Evolutionary conservation across 148 eudicot genomes (phyloP).

Genomic region (Dianthus caryophyllus): DNA sequence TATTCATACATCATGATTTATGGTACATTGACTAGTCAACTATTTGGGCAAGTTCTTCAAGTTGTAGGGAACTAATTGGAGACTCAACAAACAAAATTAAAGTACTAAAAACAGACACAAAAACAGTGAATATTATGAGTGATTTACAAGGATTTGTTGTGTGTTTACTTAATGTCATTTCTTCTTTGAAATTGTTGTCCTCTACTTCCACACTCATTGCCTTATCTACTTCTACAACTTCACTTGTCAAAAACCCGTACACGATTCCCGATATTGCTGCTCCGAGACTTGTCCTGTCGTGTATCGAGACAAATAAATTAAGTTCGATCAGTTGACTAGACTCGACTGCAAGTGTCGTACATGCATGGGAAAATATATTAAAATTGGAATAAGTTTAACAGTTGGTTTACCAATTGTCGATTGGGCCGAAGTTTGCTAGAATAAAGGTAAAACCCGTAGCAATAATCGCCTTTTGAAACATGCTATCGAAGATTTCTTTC

Average conservation of each 20-base stretch:
- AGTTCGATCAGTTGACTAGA: not conserved
- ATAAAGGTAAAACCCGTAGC: slow-evolving; percentile 52
- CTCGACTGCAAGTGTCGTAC: not conserved
- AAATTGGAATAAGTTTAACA: not conserved
- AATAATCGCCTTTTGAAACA: slow-evolving; percentile 60
- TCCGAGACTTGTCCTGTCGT: slow-evolving; percentile 60
- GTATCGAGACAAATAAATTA: not conserved
- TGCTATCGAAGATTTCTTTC: slow-evolving; percentile 42
- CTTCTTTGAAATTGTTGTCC: slow-evolving; percentile 30
- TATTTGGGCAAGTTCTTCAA: slow-evolving; percentile 30
- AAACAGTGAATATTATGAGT: slow-evolving; percentile 44
- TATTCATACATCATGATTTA: not conserved
- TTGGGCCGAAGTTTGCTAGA: slow-evolving; percentile 59
- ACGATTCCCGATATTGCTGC: slow-evolving; percentile 59
- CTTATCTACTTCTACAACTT: slow-evolving; percentile 44
- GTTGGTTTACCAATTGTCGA: slow-evolving; percentile 77
- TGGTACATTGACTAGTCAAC: slow-evolving; percentile 11
- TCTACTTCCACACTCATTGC: slow-evolving; percentile 23
- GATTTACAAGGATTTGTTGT: slow-evolving; percentile 62
- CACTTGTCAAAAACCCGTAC: slow-evolving; percentile 55
- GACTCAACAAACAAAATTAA: slow-evolving; percentile 41
- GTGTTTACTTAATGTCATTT: slow-evolving; percentile 39
- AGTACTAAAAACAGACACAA: slow-evolving; percentile 37
- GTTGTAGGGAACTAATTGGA: slow-evolving; percentile 35
- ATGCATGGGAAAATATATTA: not conserved